Evolutionary conservation across 306 rosid genomes (phyloP).

Genomic region (Sicyos edulis): DNA sequence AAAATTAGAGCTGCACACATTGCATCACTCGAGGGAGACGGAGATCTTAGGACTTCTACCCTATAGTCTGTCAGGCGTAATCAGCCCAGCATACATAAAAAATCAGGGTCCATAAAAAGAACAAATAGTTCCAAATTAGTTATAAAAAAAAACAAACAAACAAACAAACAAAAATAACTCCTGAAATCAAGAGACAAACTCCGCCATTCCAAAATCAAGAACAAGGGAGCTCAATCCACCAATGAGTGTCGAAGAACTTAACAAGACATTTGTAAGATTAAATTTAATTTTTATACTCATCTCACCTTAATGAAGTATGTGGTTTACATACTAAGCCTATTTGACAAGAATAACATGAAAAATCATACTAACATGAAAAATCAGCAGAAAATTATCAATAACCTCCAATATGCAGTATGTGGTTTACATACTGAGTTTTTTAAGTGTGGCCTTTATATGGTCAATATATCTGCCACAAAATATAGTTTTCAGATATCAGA

Average conservation of each 20-base stretch:
- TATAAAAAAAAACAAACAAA: too few species aligned
- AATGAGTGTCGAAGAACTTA: background rate
- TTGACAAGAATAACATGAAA: background rate
- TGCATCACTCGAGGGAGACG: constrained; percentile 13
- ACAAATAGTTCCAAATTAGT: background rate
- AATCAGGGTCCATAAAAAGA: constrained; percentile 6
- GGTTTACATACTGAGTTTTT: background rate
- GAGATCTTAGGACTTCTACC: constrained; percentile 17
- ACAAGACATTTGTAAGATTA: background rate
- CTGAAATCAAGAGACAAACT: background rate
- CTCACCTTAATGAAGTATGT: background rate
- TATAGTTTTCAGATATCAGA: background rate
- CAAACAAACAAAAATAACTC: too few species aligned
- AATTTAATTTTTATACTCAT: background rate
- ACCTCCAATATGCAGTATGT: background rate
- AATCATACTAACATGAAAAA: constrained; percentile 5
- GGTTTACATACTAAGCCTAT: too few species aligned
- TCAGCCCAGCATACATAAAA: background rate
- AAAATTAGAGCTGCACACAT: background rate
- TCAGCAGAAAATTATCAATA: background rate
- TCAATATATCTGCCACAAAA: constrained; percentile 4
- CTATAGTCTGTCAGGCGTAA: background rate
- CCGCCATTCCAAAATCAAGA: constrained; percentile 11
- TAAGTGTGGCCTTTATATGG: background rate
- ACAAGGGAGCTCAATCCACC: constrained; percentile 8